Conservation (phyloP, 495 filamentous ascomycete species). For the Neurospora tetrasperma region DNA sequence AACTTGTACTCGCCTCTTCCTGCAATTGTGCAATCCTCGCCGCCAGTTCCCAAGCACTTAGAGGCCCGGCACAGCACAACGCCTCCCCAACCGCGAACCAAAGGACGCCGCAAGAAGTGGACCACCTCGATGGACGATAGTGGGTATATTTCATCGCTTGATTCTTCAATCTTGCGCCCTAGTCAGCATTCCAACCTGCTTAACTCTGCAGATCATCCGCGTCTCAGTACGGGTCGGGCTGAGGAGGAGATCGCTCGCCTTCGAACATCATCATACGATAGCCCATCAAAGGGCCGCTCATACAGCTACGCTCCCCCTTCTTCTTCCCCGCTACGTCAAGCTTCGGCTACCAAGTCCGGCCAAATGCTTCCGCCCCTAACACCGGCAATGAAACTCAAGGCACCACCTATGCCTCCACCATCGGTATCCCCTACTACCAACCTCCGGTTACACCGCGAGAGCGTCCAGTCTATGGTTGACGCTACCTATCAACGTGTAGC, state of each 20-base stretch:
- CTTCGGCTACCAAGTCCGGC: slow-evolving; percentile 32
- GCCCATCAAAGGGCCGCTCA: slow-evolving; percentile 59
- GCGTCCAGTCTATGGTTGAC: slow-evolving; percentile 76
- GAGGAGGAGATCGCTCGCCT: slow-evolving; percentile 95
- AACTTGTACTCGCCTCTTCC: slow-evolving; percentile 49
- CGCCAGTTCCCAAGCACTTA: slow-evolving; percentile 59
- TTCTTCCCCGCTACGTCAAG: slow-evolving; percentile 51
- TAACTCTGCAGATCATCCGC: slow-evolving; percentile 63
- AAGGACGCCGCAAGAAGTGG: slow-evolving; percentile 60
- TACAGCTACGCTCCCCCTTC: slow-evolving; percentile 37
- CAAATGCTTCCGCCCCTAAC: slow-evolving; percentile 75
- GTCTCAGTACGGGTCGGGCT: slow-evolving; percentile 74
- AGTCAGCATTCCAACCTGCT: slow-evolving; percentile 49
- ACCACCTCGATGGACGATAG: slow-evolving; percentile 76
- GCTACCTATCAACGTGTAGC: slow-evolving; percentile 70
- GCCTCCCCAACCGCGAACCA: slow-evolving; percentile 52
- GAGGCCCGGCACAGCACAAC: slow-evolving; percentile 57
- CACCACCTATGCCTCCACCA: slow-evolving; percentile 68
- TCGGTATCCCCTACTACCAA: slow-evolving; percentile 93
- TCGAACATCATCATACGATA: slow-evolving; percentile 85
- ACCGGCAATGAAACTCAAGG: slow-evolving; percentile 75
- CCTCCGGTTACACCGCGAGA: slow-evolving; percentile 81
- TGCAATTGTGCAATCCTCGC: slow-evolving; percentile 66
- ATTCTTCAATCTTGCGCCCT: slow-evolving; percentile 78
- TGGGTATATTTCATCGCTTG: slow-evolving; percentile 95